Percentiles rank a stretch among this genome's conserved stretches.
Conservation (phyloP, 129 eudicot species). For the Heracleum sosnowskyi region DNA sequence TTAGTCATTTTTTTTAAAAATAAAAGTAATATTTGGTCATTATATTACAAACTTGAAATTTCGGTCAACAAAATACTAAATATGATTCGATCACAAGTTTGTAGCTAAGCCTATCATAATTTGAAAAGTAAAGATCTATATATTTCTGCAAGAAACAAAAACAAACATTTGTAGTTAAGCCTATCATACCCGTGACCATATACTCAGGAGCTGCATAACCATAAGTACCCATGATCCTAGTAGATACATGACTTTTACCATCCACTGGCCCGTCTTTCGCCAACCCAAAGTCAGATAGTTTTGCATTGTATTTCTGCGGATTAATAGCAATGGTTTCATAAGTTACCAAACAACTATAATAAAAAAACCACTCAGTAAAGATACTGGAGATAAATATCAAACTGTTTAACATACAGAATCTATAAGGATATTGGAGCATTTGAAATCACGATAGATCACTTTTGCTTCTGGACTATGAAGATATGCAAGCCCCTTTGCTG, state of each 20-base stretch:
- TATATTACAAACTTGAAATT: too few relatives aligned
- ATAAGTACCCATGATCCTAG: slow-evolving; percentile 87
- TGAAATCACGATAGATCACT: slow-evolving; percentile 74
- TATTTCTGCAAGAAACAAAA: not conserved
- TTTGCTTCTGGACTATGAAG: slow-evolving; percentile 69
- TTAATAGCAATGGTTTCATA: not conserved
- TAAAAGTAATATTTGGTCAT: too few relatives aligned
- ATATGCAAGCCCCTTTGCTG: slow-evolving; percentile 74
- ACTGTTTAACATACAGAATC: slow-evolving; percentile 43
- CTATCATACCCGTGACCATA: slow-evolving; percentile 64
- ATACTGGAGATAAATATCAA: not conserved
- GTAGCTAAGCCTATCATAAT: too few relatives aligned
- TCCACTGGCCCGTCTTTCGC: slow-evolving; percentile 87
- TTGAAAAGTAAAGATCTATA: too few relatives aligned
- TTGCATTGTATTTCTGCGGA: slow-evolving; percentile 70
- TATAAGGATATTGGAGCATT: slow-evolving; percentile 63
- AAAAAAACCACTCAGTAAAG: not conserved
- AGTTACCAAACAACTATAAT: not conserved
- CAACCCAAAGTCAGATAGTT: slow-evolving; percentile 95
- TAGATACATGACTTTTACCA: slow-evolving; percentile 83
- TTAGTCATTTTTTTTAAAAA: too few relatives aligned
- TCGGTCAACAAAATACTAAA: too few relatives aligned
- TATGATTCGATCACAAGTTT: too few relatives aligned
- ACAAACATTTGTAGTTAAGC: not conserved
- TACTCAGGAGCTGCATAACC: slow-evolving; percentile 97